Conservation (phyloP, 768 basidiomycete species). For the Suillus luteus region DNA sequence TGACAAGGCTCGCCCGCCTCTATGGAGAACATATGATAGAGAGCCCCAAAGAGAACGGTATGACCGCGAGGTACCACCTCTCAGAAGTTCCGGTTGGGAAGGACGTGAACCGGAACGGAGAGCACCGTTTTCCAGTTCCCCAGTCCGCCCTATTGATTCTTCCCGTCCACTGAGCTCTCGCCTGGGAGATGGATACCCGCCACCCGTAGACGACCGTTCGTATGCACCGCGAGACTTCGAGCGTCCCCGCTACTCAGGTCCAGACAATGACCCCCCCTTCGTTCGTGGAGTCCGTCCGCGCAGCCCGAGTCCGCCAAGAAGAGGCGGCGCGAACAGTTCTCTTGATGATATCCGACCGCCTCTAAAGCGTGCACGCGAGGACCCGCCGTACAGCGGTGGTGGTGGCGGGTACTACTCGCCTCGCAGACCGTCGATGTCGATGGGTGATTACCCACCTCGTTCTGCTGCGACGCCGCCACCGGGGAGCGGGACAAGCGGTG, state of each 20-base stretch:
- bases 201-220: slow-evolving; percentile 27
- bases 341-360: slow-evolving; percentile 47
- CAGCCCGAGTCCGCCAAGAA: slow-evolving; percentile 45
- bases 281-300: slow-evolving; percentile 47
- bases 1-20: slow-evolving; percentile 37
- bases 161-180: slow-evolving; percentile 31
- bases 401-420: slow-evolving; percentile 38
- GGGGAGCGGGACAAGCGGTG: slow-evolving; percentile 23
- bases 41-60: slow-evolving; percentile 39
- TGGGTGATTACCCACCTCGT: slow-evolving; percentile 26
- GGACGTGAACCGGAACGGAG: slow-evolving; percentile 15
- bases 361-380: slow-evolving; percentile 48
- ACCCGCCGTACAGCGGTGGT: slow-evolving; percentile 27
- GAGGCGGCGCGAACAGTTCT: slow-evolving; percentile 30
- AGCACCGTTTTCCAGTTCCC: slow-evolving; percentile 5
- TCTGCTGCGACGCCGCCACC: slow-evolving; percentile 29
- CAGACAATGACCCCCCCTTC: slow-evolving; percentile 26
- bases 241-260: slow-evolving; percentile 28
- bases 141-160: slow-evolving; percentile 11
- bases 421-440: slow-evolving; percentile 23
- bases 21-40: slow-evolving; percentile 40
- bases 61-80: slow-evolving; percentile 35
- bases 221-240: slow-evolving; percentile 34
- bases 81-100: slow-evolving; percentile 19
- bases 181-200: slow-evolving; percentile 30